Evolutionary conservation across 176 grass and related monocot species (phyloP), one percentile per base, ranked within the genome.

Genomic region (Lolium rigidum): DNA sequence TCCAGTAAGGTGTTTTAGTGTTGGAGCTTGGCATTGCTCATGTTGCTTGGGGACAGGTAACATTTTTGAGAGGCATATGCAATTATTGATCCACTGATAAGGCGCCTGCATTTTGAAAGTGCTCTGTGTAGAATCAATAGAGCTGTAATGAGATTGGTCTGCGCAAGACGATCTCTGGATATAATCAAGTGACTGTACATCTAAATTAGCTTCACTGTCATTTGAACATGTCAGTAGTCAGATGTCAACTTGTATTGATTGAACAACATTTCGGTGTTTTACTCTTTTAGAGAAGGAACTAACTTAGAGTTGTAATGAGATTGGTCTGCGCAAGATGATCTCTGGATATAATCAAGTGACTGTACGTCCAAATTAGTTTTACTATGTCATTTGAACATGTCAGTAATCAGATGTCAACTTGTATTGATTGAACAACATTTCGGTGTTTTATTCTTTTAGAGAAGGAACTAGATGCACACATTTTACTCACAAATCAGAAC

Each of bases 391-490:
- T 26, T 17, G 24, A 75, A 52, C 72, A 75, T 28, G 47, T 75
- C 72, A 75, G 72, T 75, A 51, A 7, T 52, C 46, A 50, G 21
- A 49, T 50, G 71, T 74, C 48, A 75, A 50, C 48, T 52, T 75
- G 14, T 75, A 52, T 75, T 75, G 24, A 44, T 75, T 52, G 22
- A 75, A 75, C 15, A 28, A 31, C 22, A 17, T 52, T 75, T 51
- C 24, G 3, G 47, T 28, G 22, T 75, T 52, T 12, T 46, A 13
- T 20, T 47, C 47, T 75, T 50, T 26, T 48, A 73, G 70, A 73
- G 24, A 74, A 44, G 68, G 38, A 73, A 76, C 7, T 76, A 76
- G 72, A 76, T 63, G 38, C n/a, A 79, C 9, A 41, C 39, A 76
- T 38, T 77, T 56, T 77, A 38, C 50, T 65, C 22, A 52, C 47